Conservation (phyloP, 768 basidiomycete genomes). For the Suillus alpinus region DNA sequence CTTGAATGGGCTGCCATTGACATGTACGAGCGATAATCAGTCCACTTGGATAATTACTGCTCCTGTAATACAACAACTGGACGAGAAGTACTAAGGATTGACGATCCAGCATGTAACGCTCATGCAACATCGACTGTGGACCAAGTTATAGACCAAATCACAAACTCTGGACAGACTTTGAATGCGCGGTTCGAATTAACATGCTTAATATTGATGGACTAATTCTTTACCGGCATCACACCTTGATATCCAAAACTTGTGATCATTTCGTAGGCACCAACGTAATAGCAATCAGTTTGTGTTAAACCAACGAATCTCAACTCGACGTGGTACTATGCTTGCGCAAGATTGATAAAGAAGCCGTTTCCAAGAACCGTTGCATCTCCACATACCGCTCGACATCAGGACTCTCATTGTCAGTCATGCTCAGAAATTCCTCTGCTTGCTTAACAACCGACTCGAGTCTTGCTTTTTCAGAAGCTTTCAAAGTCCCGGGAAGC, state of each 20-base stretch:
- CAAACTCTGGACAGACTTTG: too few species aligned
- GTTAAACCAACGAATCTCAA: not conserved
- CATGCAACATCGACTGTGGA: too few species aligned
- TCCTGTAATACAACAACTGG: not conserved
- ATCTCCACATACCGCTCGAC: not conserved
- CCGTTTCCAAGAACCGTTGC: not conserved
- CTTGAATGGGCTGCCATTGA: not conserved
- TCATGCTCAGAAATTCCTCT: not conserved
- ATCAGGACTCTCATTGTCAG: not conserved
- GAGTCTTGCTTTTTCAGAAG: constrained; percentile 81
- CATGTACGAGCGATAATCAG: not conserved
- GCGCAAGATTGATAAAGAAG: not conserved
- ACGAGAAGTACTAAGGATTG: not conserved
- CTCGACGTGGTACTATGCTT: not conserved
- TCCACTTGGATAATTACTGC: not conserved
- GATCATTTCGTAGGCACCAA: not conserved
- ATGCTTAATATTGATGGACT: too few species aligned
- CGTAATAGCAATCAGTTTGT: not conserved
- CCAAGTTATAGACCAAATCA: too few species aligned
- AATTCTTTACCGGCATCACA: too few species aligned
- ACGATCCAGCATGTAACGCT: too few species aligned
- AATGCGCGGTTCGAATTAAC: not conserved
- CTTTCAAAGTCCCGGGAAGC: constrained; percentile 82
- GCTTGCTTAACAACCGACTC: constrained; percentile 78
- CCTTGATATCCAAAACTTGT: not conserved